Conservation (phyloP, 164 flowering plant species). For the Macadamia tetraphylla region DNA sequence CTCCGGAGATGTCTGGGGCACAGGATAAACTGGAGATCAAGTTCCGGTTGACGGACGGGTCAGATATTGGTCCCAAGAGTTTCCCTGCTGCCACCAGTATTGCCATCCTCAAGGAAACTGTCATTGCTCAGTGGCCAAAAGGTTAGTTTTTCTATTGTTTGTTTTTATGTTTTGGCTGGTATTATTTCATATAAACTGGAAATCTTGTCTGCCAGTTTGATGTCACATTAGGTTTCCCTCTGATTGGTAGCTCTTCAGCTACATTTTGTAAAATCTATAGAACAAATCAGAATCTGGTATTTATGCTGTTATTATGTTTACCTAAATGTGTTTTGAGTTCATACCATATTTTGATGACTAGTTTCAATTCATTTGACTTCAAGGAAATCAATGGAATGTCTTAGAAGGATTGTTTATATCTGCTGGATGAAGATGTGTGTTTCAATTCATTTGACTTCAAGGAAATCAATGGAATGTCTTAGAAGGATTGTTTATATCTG, state of each 20-base stretch:
- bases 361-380: background rate
- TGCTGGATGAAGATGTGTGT: too few relatives aligned
- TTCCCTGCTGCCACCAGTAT: conserved; percentile 68
- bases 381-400: too few relatives aligned
- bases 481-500: too few relatives aligned
- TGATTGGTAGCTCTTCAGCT: background rate
- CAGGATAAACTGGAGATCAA: conserved; percentile 80
- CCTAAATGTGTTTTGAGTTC: background rate
- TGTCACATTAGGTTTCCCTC: background rate
- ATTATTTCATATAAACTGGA: background rate
- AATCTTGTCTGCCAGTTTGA: background rate
- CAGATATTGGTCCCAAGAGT: conserved; percentile 80
- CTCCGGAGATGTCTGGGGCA: conserved; percentile 47
- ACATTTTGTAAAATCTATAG: too few relatives aligned
- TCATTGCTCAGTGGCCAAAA: conserved; percentile 90
- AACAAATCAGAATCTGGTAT: too few relatives aligned
- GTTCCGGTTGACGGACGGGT: conserved; percentile 72
- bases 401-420: too few relatives aligned
- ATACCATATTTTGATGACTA: background rate
- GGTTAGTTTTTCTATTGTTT: conserved; percentile 29
- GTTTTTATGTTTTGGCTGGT: too few relatives aligned
- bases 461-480: too few relatives aligned
- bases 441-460: background rate
- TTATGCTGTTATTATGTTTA: too few relatives aligned
- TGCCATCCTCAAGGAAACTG: conserved; percentile 64